Conservation (phyloP, 2,329 filamentous ascomycete genomes). For the Monilinia vaccinii-corymbosi region DNA sequence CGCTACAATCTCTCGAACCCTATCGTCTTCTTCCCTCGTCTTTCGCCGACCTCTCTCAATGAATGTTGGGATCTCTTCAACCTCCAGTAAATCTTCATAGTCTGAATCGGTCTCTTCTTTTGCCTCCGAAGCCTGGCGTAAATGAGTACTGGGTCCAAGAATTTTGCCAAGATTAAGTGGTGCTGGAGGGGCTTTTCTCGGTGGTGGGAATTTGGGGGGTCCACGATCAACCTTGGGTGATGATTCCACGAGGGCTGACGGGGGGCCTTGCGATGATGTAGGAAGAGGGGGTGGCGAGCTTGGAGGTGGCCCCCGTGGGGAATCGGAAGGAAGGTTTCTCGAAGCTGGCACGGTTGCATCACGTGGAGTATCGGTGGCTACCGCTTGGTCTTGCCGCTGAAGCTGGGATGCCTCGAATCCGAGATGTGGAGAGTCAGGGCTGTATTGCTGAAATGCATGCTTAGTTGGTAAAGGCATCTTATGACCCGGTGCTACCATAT, state of each 20-base stretch:
- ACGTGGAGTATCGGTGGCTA: constrained; percentile 39
- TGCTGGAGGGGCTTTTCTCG: constrained; percentile 75
- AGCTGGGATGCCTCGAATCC: constrained; percentile 34
- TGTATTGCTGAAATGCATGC: constrained; percentile 47
- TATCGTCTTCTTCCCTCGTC: constrained; percentile 82
- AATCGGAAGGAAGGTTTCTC: constrained; percentile 41
- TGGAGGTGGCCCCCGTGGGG: constrained; percentile 26
- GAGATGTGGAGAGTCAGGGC: constrained; percentile 29
- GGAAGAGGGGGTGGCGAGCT: constrained; percentile 23
- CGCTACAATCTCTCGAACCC: constrained; percentile 60
- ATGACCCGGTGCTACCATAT: constrained; percentile 45
- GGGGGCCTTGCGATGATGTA: constrained; percentile 18
- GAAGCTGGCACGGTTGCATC: constrained; percentile 46
- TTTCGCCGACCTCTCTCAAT: constrained; percentile 64
- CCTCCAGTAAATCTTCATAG: constrained; percentile 69
- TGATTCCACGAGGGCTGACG: constrained; percentile 35
- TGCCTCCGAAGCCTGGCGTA: constrained; percentile 35
- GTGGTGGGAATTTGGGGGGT: constrained; percentile 45
- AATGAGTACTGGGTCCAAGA: constrained; percentile 33
- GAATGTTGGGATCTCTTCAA: constrained; percentile 49
- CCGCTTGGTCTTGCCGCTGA: constrained; percentile 37
- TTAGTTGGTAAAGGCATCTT: constrained; percentile 53
- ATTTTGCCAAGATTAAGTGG: constrained; percentile 61
- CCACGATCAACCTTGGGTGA: constrained; percentile 35
- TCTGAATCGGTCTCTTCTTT: constrained; percentile 68